phyloP scores from a whole-genome alignment of 441 rosid genomes.

The Adansonia grandidieri region DNA sequence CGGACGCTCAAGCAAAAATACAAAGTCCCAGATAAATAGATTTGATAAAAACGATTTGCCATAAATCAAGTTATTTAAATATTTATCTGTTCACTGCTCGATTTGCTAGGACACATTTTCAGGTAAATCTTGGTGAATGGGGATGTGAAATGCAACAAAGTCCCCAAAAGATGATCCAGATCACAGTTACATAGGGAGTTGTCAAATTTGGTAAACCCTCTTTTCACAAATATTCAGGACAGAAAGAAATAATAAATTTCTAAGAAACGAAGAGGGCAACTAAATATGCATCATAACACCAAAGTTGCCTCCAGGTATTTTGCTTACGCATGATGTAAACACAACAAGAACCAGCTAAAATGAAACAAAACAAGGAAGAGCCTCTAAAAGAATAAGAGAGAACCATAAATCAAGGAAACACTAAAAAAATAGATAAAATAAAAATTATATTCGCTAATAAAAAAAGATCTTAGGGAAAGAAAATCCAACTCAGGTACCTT shows the following conservation, averaged over 20 bases:
- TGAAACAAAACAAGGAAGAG: neutral
- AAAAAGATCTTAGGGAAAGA: neutral
- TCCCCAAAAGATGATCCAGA: neutral
- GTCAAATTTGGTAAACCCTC: neutral
- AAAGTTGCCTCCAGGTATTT: constrained; percentile 3
- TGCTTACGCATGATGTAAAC: neutral
- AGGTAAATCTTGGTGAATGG: neutral
- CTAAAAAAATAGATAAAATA: neutral
- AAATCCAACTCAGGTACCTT: constrained; percentile 55
- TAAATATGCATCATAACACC: constrained; percentile 4
- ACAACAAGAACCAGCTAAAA: neutral
- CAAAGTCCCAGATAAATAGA: neutral
- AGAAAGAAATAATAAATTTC: neutral
- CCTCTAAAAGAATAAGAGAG: neutral
- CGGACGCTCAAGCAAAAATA: neutral
- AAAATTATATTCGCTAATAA: neutral
- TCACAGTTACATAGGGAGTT: neutral
- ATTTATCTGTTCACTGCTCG: neutral
- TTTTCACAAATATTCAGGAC: neutral
- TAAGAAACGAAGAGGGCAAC: neutral
- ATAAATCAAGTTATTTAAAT: neutral
- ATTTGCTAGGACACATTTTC: constrained; percentile 3
- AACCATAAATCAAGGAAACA: constrained; percentile 10
- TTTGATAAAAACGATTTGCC: neutral
- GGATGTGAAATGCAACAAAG: neutral